These are phyloP conservation scores for Carex sylvatica DNA, from an alignment of 202 grass and related monocot genomes.

Conservation along the genomic window DNA sequence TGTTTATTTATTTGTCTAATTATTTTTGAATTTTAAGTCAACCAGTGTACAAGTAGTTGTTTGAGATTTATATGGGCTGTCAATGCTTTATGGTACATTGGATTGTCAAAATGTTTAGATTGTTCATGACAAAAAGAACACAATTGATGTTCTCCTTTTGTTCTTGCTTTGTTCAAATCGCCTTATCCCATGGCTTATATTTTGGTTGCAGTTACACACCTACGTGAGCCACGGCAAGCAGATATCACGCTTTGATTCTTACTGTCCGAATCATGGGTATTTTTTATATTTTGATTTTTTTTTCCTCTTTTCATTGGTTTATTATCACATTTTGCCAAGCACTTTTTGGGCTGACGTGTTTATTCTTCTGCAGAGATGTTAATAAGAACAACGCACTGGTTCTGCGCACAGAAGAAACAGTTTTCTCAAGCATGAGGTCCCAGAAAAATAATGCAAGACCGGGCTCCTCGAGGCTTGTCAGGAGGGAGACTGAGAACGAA, in stretches of 20 bases:
- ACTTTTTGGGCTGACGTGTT: background rate
- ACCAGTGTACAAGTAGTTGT: background rate
- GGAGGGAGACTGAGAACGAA: slow-evolving; percentile 43
- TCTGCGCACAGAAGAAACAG: slow-evolving; percentile 58
- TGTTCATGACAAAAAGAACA: background rate
- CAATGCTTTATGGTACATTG: background rate
- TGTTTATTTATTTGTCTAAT: slow-evolving; percentile 21
- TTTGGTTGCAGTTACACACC: slow-evolving; percentile 71
- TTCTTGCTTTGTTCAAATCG: slow-evolving; percentile 11
- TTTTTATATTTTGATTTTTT: slow-evolving; percentile 13
- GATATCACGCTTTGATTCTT: slow-evolving; percentile 66
- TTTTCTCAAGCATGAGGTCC: slow-evolving; percentile 69
- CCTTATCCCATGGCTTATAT: slow-evolving; percentile 2
- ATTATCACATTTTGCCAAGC: background rate
- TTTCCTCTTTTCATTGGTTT: background rate
- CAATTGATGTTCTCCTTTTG: background rate
- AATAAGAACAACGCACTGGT: slow-evolving; percentile 70
- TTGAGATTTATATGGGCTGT: background rate
- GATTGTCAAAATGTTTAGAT: background rate
- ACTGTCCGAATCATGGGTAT: slow-evolving; percentile 84
- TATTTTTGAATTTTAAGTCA: slow-evolving; percentile 16
- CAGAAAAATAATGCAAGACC: slow-evolving; percentile 55
- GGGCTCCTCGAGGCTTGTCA: slow-evolving; percentile 40
- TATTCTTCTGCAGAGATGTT: slow-evolving; percentile 42
- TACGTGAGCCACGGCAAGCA: slow-evolving; percentile 62